A percentile compares a stretch with the other conserved stretches of the same genome.
Evolutionary conservation across 192 early-diverging fungal species (phyloP).

Genomic region (Backusella westeae): DNA sequence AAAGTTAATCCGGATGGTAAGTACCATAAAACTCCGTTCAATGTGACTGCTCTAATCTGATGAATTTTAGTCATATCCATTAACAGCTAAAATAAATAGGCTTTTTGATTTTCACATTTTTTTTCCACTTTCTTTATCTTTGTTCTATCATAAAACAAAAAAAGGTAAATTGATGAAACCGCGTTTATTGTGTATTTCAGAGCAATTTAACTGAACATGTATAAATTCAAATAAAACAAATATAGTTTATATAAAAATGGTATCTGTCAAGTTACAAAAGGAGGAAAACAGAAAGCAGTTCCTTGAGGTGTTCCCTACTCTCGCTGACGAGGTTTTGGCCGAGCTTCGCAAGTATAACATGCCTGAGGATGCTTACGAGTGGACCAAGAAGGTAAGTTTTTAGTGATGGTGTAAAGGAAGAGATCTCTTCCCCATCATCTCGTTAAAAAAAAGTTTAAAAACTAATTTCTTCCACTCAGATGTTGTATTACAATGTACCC

Average conservation of each 20-base stretch:
- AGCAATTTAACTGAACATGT: not conserved
- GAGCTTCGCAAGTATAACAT: constrained; percentile 70
- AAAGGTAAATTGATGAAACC: not conserved
- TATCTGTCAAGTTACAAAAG: constrained; percentile 34
- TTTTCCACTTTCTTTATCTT: not conserved
- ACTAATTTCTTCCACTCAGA: constrained; percentile 26
- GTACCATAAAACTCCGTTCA: too few relatives aligned
- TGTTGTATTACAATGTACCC: constrained; percentile 54
- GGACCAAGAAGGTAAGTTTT: constrained; percentile 55
- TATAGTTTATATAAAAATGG: constrained; percentile 11
- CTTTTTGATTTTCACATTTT: not conserved
- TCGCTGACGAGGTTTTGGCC: constrained; percentile 70
- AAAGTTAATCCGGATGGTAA: too few relatives aligned
- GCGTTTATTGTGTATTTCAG: not conserved
- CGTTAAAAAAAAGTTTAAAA: constrained; percentile 25
- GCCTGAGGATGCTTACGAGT: constrained; percentile 63
- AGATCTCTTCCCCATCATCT: not conserved
- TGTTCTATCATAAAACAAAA: not conserved
- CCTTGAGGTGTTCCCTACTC: constrained; percentile 68
- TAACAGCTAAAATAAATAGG: not conserved
- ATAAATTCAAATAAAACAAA: not conserved
- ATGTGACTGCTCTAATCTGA: too few relatives aligned
- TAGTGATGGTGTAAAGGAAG: not conserved
- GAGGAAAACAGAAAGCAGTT: constrained; percentile 57
- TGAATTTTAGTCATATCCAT: too few relatives aligned